phyloP scores from a whole-genome alignment of 2,329 filamentous ascomycete genomes.

The Pestalotiopsis sp. region DNA sequence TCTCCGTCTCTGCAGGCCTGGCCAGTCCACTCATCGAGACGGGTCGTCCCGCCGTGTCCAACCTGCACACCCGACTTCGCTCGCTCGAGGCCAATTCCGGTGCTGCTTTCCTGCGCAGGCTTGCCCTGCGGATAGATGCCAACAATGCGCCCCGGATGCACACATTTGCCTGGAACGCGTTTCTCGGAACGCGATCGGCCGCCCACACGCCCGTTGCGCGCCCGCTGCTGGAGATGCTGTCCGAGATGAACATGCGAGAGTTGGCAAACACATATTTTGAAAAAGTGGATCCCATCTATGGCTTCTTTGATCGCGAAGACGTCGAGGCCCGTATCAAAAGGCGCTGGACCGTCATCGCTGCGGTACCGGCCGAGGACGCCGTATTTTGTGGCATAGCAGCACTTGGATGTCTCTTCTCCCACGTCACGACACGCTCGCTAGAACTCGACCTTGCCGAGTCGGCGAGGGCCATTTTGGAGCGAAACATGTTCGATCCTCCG shows the following conservation, averaged over 20 bases:
- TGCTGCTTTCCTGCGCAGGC: slow-evolving; percentile 54
- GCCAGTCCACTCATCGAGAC: slow-evolving; percentile 11
- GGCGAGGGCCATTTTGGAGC: slow-evolving; percentile 48
- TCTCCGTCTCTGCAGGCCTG: not conserved
- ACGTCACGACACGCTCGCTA: slow-evolving; percentile 37
- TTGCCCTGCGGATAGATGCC: slow-evolving; percentile 56
- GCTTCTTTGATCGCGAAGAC: slow-evolving; percentile 43
- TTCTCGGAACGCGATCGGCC: slow-evolving; percentile 29
- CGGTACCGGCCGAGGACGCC: slow-evolving; percentile 42
- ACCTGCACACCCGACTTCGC: slow-evolving; percentile 28
- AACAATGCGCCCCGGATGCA: slow-evolving; percentile 54
- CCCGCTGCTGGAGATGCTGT: slow-evolving; percentile 48
- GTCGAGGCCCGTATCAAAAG: slow-evolving; percentile 31
- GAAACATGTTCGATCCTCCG: slow-evolving; percentile 33
- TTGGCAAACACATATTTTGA: slow-evolving; percentile 53
- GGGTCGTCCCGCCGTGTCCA: slow-evolving; percentile 8
- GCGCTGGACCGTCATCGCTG: slow-evolving; percentile 34
- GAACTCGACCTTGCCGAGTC: slow-evolving; percentile 50
- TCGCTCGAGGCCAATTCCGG: slow-evolving; percentile 60
- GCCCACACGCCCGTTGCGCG: slow-evolving; percentile 26
- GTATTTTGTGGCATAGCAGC: slow-evolving; percentile 59
- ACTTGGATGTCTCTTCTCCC: slow-evolving; percentile 54
- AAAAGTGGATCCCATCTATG: slow-evolving; percentile 55
- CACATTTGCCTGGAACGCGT: slow-evolving; percentile 57
- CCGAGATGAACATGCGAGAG: slow-evolving; percentile 47